Conservation (phyloP, 2,329 filamentous ascomycete species). For the Canariomyces notabilis region DNA sequence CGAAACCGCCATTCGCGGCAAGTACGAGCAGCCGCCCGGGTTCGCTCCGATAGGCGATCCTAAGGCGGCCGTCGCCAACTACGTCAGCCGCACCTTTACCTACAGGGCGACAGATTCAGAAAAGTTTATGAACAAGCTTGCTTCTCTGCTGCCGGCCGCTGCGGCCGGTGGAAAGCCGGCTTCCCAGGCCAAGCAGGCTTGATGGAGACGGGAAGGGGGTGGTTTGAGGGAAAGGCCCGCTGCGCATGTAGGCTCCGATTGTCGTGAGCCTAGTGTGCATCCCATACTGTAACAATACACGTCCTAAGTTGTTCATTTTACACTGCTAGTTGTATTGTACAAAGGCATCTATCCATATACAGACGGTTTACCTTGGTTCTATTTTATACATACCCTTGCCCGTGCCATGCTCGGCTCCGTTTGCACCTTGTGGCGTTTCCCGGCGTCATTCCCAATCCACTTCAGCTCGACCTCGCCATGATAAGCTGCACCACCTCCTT, state of each 20-base stretch:
- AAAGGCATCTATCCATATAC: constrained; percentile 8
- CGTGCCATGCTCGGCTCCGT: not conserved
- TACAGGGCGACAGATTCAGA: constrained; percentile 26
- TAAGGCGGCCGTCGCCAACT: constrained; percentile 31
- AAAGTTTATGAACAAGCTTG: constrained; percentile 30
- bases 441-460: not conserved
- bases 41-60: constrained; percentile 29
- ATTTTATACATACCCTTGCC: not conserved
- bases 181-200: constrained; percentile 12
- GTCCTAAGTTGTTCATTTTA: constrained; percentile 1
- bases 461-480: constrained; percentile 9
- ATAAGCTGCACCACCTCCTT: constrained; percentile 41
- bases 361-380: not conserved
- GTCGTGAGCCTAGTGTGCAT: not conserved
- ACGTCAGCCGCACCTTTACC: constrained; percentile 32
- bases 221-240: not conserved
- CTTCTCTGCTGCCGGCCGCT: constrained; percentile 27
- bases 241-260: not conserved
- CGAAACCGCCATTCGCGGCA: constrained; percentile 34
- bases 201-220: not conserved
- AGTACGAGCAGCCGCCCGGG: constrained; percentile 31
- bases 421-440: not conserved
- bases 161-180: constrained; percentile 9
- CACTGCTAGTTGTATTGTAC: not conserved
- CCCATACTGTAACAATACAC: constrained; percentile 18